Conservation (phyloP, 2,329 filamentous ascomycete species). For the Boeremia exigua region DNA sequence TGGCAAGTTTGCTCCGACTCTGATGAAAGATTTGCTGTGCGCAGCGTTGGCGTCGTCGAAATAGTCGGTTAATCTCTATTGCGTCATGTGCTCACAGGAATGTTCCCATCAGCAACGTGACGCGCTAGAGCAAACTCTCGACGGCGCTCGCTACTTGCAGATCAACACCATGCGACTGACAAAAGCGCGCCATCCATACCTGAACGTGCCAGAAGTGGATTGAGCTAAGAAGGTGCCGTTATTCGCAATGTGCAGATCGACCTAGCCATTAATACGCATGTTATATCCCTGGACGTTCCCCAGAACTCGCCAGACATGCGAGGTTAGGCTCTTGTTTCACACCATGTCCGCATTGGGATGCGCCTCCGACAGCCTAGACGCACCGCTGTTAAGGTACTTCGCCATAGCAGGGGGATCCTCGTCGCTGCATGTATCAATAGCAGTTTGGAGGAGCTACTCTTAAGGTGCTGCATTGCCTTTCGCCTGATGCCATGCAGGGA, state of each 20-base stretch:
- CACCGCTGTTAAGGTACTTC: slow-evolving; percentile 39
- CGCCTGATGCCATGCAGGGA: slow-evolving; percentile 47
- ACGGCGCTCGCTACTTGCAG: slow-evolving; percentile 21
- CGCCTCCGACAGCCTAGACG: slow-evolving; percentile 47
- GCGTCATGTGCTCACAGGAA: slow-evolving; percentile 13
- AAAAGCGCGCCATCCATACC: slow-evolving; percentile 16
- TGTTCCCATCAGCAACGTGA: neutral
- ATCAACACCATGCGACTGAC: slow-evolving; percentile 20
- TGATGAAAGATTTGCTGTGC: slow-evolving; percentile 1
- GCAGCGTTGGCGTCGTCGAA: slow-evolving; percentile 5
- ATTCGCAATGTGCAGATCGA: slow-evolving; percentile 37
- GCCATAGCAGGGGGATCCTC: slow-evolving; percentile 39
- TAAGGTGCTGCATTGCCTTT: slow-evolving; percentile 44
- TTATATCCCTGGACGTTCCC: slow-evolving; percentile 38
- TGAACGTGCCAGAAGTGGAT: slow-evolving; percentile 19
- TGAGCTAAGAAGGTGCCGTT: slow-evolving; percentile 24
- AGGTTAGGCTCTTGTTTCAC: slow-evolving; percentile 48
- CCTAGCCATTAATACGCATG: slow-evolving; percentile 30
- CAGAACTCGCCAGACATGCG: slow-evolving; percentile 49
- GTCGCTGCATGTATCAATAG: slow-evolving; percentile 45
- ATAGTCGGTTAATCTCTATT: neutral
- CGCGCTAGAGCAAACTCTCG: slow-evolving; percentile 19
- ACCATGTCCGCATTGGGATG: slow-evolving; percentile 39
- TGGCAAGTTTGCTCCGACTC: slow-evolving; percentile 2
- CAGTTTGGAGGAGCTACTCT: slow-evolving; percentile 46